Base-by-base conservation (phyloP, 208 protist genomes). In the Crithidia mellificae region DNA sequence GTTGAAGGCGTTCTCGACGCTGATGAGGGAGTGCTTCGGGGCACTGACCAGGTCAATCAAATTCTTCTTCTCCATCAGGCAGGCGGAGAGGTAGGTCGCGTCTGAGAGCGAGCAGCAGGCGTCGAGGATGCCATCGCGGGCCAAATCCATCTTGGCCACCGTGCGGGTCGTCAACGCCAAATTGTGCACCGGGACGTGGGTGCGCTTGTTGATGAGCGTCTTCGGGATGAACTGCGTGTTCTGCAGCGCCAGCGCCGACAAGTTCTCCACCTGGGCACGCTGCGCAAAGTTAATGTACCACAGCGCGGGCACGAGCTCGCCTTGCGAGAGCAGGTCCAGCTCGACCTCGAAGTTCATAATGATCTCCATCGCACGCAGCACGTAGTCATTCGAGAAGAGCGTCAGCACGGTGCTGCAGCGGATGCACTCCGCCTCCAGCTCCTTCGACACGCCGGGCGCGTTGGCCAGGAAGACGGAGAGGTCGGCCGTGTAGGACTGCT, bases 201-300 rank as follows among this genome's bases (percentile, higher is more conserved):
- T 92, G 54, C 81, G 74, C 68, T 88, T 85, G 63, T 92, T 95
- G 34, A 95, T 82, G 57, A 86, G 89, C 24, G 76, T 89, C 67
- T 91, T 82, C 0, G 89, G 87, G 30, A 92, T 85, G 39, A 81
- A 83, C n/a, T 68, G 52, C 36, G 68, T 87, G 67, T 66, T 81
- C 61, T 81, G 71, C 47, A 90, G 58, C 58, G 63, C 74, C 32
- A 95, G 65, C 20, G 81, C 50, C n/a, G 69, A 68, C 43, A 90
- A 30, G 77, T 95, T 95, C 62, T 92, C 84, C 39, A 74, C 54
- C 77, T 90, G 85, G 5, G 82, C 80, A 14, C 84, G 77, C 63
- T 90, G 78, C 9, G 76, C 75, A 38, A 88, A 91, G 74, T 85
- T 90, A 43, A 88, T 63, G 69, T 92, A 92, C 89, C 86, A 92